Base-by-base conservation (phyloP, 2,329 filamentous ascomycete species). In the Beauveria rudraprayagi region DNA sequence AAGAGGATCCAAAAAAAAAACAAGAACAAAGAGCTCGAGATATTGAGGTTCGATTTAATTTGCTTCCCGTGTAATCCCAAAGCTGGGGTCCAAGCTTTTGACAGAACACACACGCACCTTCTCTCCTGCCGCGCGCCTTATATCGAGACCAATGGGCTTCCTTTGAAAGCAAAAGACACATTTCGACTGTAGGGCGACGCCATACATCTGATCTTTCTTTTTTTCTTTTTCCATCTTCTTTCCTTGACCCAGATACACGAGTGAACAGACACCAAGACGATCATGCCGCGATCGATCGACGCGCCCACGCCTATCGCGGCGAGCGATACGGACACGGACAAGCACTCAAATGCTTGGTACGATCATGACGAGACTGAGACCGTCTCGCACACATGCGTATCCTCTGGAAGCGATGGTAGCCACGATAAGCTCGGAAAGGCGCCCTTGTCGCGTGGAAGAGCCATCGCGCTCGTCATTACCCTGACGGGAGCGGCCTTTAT, bases 401-500 rank as follows among this genome's bases (percentile, higher is more conserved):
- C 37, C 3, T 58, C 56, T 3, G 24, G 22, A 5, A 47, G 47
- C 34, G 55, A 57, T 2, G 56, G 51, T 9, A 41, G 55, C 19
- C 46, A 48, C 7, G 67, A 69, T 26, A 67, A 69, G 22, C 53
- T 61, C 10, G 37, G 26, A 19, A 66, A 64, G 17, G 63, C 77
- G 14, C 72, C 72, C 3, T 69, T 80, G 46, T 83, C 81, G 24
- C 83, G 77, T 65, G 77, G 74, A n/a, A 74, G 78, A 26, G 79
- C 78, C 63, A 80, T 84, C 50, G 81, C 79, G 5, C 73, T 85
- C 11, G 82, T 84, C 5, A 75, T 76, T 1, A 84, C 81, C 0
- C 73, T 83, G 6, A 79, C 80, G 0, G 82, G 82, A 4, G 82
- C 82, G 10, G 79, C 78, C 10, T 84, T 85, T 66, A 71, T 82